Percentiles rank a stretch among this genome's conserved stretches.
Evolutionary conservation across 345 rosid species (phyloP).

Genomic region (Citrus mangshanensis): DNA sequence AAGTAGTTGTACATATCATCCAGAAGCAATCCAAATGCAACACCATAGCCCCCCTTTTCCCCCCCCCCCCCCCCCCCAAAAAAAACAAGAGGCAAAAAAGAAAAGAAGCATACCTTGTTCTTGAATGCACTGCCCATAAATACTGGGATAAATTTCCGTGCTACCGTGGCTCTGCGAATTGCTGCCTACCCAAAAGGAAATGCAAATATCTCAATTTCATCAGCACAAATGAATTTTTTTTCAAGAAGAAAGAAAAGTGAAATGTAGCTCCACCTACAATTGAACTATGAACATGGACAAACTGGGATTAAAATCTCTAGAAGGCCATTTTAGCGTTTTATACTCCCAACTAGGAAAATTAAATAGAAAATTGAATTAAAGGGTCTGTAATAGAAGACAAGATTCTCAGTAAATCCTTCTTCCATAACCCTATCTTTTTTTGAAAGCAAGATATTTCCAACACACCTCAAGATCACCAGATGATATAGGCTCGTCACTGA

Average conservation of each 20-base stretch:
- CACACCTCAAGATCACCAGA: conserved; percentile 78
- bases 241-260: neutral
- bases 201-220: conserved; percentile 8
- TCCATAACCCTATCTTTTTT: neutral
- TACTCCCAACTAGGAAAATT: neutral
- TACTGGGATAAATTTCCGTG: conserved; percentile 88
- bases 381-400: neutral
- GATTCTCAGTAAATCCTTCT: conserved; percentile 2
- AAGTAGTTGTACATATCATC: neutral
- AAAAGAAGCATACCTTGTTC: conserved; percentile 68
- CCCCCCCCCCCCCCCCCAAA: neutral
- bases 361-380: neutral
- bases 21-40: neutral
- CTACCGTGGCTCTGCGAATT: conserved; percentile 90
- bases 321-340: neutral
- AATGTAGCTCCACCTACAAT: neutral
- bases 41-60: neutral
- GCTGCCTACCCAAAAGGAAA: conserved; percentile 59
- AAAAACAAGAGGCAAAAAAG: neutral
- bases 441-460: conserved; percentile 3
- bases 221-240: neutral
- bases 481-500: conserved; percentile 82
- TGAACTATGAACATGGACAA: neutral
- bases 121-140: conserved; percentile 99
- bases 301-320: neutral